These are phyloP conservation scores for Pseudogymnoascus sp. DNA, from an alignment of 2,329 filamentous ascomycete genomes.

Conservation along the genomic window DNA sequence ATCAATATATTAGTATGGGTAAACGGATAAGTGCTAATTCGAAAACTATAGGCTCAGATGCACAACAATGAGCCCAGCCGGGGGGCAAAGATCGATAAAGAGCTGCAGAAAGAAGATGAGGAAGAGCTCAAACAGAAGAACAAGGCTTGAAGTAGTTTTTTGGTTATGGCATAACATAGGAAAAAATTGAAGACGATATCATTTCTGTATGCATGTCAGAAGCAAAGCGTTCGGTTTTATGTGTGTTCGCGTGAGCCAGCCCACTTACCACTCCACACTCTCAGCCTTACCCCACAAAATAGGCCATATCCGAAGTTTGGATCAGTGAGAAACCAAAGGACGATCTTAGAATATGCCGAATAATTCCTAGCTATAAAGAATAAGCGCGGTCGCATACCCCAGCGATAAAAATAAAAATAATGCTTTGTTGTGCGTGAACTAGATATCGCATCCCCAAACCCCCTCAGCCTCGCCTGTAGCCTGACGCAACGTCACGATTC, in stretches of 20 bases:
- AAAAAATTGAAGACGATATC: neutral
- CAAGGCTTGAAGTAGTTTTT: neutral
- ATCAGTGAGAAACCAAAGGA: neutral
- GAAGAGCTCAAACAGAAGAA: slow-evolving; percentile 53
- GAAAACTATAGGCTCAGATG: slow-evolving; percentile 40
- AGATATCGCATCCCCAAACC: neutral
- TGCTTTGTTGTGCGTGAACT: neutral
- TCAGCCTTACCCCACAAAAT: slow-evolving; percentile 6
- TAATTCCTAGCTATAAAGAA: neutral
- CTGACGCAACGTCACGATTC: slow-evolving; percentile 4
- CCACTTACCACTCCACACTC: slow-evolving; percentile 1
- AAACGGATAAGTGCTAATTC: slow-evolving; percentile 5
- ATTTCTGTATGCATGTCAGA: neutral
- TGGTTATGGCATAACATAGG: neutral
- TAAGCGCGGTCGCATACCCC: neutral
- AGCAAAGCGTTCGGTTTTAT: neutral
- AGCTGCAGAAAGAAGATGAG: slow-evolving; percentile 61
- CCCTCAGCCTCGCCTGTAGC: neutral
- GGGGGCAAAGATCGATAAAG: slow-evolving; percentile 63
- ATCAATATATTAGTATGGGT: neutral
- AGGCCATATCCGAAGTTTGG: neutral
- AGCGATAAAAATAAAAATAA: neutral
- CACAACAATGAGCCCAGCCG: slow-evolving; percentile 68
- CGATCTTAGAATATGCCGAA: neutral
- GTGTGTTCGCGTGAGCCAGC: neutral